phyloP scores from a whole-genome alignment of 257 asterid genomes.

The Fraxinus americana region DNA sequence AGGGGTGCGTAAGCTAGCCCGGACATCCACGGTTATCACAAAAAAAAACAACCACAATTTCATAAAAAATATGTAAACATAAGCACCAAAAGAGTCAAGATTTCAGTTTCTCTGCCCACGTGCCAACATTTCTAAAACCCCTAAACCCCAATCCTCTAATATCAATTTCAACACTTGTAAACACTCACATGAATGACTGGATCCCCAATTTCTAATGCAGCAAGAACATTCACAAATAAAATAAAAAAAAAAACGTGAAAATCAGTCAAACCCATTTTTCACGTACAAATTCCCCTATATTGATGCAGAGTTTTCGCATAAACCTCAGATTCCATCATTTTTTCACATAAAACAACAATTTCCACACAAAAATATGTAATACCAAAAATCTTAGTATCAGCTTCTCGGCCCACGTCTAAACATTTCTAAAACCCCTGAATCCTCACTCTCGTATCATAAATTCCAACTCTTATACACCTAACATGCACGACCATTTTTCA shows the following conservation, averaged over 20 bases:
- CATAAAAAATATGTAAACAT: neutral
- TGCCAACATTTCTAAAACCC: neutral
- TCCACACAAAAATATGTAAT: neutral
- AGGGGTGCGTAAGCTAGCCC: too few relatives aligned
- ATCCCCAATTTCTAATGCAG: conserved; percentile 8
- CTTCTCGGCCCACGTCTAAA: conserved; percentile 11
- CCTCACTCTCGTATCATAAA: neutral
- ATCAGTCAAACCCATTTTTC: neutral
- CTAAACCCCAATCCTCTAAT: conserved; percentile 2
- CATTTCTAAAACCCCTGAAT: neutral
- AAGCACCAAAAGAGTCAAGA: conserved; percentile 1
- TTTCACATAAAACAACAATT: neutral
- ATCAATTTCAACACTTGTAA: conserved; percentile 5
- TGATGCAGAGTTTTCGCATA: neutral
- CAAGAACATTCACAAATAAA: conserved; percentile 11
- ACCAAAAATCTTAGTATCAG: conserved; percentile 5
- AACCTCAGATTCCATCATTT: conserved; percentile 5
- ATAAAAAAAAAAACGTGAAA: neutral
- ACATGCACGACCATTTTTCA: conserved; percentile 9
- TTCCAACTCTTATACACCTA: conserved; percentile 6
- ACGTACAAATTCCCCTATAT: neutral
- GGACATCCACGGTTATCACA: too few relatives aligned
- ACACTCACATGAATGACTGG: conserved; percentile 14
- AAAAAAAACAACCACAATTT: neutral
- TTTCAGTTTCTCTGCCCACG: conserved; percentile 12